phyloP scores from a whole-genome alignment of 2,329 filamentous ascomycete species.

The Ophiostoma ulmi region DNA sequence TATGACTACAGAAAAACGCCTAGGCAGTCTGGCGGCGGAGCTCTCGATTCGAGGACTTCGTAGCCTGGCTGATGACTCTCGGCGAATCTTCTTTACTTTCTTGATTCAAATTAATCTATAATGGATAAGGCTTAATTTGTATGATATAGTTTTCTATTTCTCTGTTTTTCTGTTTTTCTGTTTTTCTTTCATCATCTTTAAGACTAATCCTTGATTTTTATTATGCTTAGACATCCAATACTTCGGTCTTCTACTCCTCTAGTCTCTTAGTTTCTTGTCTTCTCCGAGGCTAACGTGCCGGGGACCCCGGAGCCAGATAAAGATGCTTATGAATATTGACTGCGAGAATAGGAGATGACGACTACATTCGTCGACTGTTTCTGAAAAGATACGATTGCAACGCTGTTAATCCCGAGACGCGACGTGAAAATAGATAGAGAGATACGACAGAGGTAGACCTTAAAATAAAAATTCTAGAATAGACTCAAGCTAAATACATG shows the following conservation, averaged over 20 bases:
- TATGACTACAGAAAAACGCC: background rate
- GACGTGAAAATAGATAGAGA: background rate
- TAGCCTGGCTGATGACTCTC: background rate
- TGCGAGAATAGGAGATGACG: slow-evolving; percentile 2
- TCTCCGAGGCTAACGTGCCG: background rate
- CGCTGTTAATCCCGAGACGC: slow-evolving; percentile 8
- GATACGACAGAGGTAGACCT: background rate
- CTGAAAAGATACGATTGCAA: slow-evolving; percentile 11
- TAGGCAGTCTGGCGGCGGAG: background rate
- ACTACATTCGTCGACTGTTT: slow-evolving; percentile 11
- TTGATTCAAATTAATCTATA: background rate
- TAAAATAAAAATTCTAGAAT: background rate
- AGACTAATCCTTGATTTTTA: background rate
- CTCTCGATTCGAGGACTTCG: background rate
- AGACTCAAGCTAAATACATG: background rate
- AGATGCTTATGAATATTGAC: background rate
- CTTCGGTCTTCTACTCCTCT: background rate
- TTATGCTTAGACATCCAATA: background rate
- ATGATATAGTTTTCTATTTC: background rate
- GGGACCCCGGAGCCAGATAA: background rate
- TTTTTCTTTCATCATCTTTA: too few species aligned
- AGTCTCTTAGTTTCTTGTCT: background rate
- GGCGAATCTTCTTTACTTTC: background rate
- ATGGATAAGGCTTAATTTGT: background rate
- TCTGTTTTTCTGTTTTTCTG: background rate